Evolutionary conservation across 2,329 filamentous ascomycete genomes (phyloP), one percentile per base, ranked within the genome.

Genomic region (Fusarium torreyae): DNA sequence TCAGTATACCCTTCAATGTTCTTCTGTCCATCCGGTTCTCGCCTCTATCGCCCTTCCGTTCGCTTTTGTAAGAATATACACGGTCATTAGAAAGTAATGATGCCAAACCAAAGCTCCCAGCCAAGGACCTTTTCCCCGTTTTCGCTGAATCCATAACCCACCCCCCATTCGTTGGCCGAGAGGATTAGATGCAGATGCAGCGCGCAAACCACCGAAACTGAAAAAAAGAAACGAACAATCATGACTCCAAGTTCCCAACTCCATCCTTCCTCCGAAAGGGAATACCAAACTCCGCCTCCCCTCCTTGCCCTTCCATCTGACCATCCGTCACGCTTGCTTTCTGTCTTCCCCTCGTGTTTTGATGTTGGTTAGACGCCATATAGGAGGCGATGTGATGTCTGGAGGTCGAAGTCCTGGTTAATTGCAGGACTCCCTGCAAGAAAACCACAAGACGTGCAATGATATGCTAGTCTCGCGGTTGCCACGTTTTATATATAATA

Each of bases 161-260:
- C 70, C 68, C 66, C 68, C 70, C 64, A 73, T 70, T 69, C 66
- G 55, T 73, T 65, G 68, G 66, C 71, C 64, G 73, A 65, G 69
- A 73, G 66, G 68, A 72, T 72, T 66, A 74, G 71, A 75, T 75
- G 73, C 73, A 75, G 73, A 75, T 75, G 73, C 72, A 75, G 71
- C 70, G 71, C 68, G 70, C 69, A 74, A 75, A 73, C 68, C 71
- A 75, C 70, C 71, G 73, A 73, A 75, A 72, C 63, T 73, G 66
- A 74, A 74, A 31, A 75, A 75, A 71, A 61, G 70, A 75, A 75
- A 71, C 63, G 70, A 75, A 74, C 75, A 74, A 74, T 75, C 72
- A 72, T 74, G 74, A 78, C 75, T 71, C 75, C 72, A 72, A 70
- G 56, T 70, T 74, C 74, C 75, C 69, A 75, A 77, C 73, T 74